Evolutionary conservation across 1,284 basidiomycete genomes (phyloP).

Genomic region (Cryptococcus sp.): DNA sequence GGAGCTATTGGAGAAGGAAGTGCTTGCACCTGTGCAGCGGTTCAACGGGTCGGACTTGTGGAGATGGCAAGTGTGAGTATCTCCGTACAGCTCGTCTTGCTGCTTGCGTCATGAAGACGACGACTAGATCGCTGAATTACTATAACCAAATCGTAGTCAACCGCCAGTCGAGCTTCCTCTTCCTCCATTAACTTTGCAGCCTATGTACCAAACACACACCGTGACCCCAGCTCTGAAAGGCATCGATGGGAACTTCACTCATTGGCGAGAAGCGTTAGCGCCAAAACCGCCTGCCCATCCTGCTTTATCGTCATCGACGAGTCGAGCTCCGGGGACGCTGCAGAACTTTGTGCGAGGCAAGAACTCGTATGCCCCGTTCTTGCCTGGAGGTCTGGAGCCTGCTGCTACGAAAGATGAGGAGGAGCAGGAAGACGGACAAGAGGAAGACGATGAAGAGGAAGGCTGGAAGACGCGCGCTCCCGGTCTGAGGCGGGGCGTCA

Average conservation of each 20-base stretch:
- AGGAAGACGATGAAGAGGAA: constrained; percentile 43
- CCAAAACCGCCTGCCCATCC: constrained; percentile 60
- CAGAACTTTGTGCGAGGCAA: constrained; percentile 89
- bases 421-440: constrained; percentile 47
- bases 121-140: not conserved
- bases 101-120: not conserved
- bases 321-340: constrained; percentile 74
- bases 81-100: not conserved
- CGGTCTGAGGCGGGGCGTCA: constrained; percentile 42
- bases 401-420: constrained; percentile 38
- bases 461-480: constrained; percentile 51
- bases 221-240: constrained; percentile 76
- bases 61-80: constrained; percentile 48
- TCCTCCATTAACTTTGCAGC: constrained; percentile 63
- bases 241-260: constrained; percentile 74
- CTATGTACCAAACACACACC: constrained; percentile 74
- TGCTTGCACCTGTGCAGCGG: constrained; percentile 43
- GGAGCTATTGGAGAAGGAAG: constrained; percentile 34
- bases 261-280: constrained; percentile 66
- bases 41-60: constrained; percentile 37
- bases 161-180: constrained; percentile 36
- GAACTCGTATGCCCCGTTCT: constrained; percentile 86
- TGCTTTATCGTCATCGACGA: constrained; percentile 76
- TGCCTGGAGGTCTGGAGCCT: constrained; percentile 74
- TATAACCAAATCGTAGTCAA: constrained; percentile 21